phyloP scores from a whole-genome alignment of 805 yeast species.

The Spathaspora gorwiae region DNA sequence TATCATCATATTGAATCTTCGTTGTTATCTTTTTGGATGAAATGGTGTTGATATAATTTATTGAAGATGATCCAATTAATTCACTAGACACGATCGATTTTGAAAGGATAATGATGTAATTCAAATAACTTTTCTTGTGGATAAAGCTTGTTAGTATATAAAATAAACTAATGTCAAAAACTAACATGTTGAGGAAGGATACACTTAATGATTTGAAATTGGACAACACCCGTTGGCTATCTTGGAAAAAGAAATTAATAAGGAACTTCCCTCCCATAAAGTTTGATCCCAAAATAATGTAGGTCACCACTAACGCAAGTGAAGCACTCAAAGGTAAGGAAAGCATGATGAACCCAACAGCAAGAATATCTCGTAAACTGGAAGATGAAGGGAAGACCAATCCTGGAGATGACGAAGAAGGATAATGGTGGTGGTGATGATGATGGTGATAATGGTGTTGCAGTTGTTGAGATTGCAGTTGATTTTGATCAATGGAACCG shows the following conservation, averaged over 20 bases:
- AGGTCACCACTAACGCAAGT: conserved; percentile 18
- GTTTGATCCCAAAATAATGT: conserved; percentile 24
- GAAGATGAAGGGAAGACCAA: conserved; percentile 20
- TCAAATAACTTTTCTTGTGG: conserved; percentile 13
- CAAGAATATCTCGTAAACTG: conserved; percentile 24
- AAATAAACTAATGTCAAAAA: conserved; percentile 21
- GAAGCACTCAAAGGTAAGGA: conserved; percentile 24
- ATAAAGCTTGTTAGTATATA: conserved; percentile 16
- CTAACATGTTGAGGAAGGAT: conserved; percentile 17
- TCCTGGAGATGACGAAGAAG: background rate
- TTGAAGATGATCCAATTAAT: conserved; percentile 23
- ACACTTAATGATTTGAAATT: conserved; percentile 12
- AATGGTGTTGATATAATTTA: conserved; percentile 19
- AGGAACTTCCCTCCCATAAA: conserved; percentile 24
- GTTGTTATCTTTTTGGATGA: conserved; percentile 12
- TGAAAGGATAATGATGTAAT: conserved; percentile 23
- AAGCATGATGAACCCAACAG: conserved; percentile 26
- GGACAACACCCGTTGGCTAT: conserved; percentile 8
- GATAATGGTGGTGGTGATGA: conserved; percentile 4
- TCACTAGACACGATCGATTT: conserved; percentile 27
- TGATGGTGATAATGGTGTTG: conserved; percentile 1
- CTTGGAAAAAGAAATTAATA: conserved; percentile 14
- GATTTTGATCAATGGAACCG: too few species aligned
- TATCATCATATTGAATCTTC: conserved; percentile 12
- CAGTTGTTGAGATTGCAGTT: background rate